Base-by-base conservation (phyloP, 2,329 filamentous ascomycete genomes). In the Penicillium sp. region DNA sequence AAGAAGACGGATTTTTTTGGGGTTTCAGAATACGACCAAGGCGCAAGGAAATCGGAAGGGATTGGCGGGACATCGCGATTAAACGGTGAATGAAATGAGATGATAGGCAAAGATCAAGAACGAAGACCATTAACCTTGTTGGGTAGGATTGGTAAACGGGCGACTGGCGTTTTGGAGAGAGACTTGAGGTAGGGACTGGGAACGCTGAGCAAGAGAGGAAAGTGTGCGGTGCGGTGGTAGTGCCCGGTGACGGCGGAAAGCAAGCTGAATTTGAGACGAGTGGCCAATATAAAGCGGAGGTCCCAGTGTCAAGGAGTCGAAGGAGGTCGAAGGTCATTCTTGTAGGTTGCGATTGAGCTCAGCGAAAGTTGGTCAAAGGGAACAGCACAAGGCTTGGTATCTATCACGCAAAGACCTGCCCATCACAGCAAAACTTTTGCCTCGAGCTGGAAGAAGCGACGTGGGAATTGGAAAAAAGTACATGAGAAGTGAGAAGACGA, bases 381-480 rank as follows among this genome's bases (percentile, higher is more conserved):
- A 35, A 44, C 40, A 44, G 44, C 45, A 12, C 25, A 29, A 42
- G 39, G 42, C 41, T 39, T 51, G 47, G 48, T 54, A 52, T 52
- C 51, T 50, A 42, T 48, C 44, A 54, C 32, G 38, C 48, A 50
- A 39, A 44, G 39, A 43, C 42, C 37, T 41, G 41, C 48, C 42
- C 53, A 49, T 48, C 42, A 38, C 42, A 46, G 51, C 49, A 51
- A 51, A 22, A 45, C 44, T 48, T 50, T 52, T 52, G 47, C 45
- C 46, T 51, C 52, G 45, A 39, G 47, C 45, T 42, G 38, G 52
- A 46, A 40, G 46, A 48, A 50, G 47, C 29, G 39, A 50, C 25
- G 41, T 26, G 27, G 28, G 37, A 39, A 39, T 26, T 15, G 30
- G 23, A 25, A 32, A 26, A 26, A 36, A 32, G 39, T 31, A 42